Evolutionary conservation across 306 rosid genomes (phyloP), one percentile per base, ranked within the genome.

Genomic region (Boehmeria nivea): DNA sequence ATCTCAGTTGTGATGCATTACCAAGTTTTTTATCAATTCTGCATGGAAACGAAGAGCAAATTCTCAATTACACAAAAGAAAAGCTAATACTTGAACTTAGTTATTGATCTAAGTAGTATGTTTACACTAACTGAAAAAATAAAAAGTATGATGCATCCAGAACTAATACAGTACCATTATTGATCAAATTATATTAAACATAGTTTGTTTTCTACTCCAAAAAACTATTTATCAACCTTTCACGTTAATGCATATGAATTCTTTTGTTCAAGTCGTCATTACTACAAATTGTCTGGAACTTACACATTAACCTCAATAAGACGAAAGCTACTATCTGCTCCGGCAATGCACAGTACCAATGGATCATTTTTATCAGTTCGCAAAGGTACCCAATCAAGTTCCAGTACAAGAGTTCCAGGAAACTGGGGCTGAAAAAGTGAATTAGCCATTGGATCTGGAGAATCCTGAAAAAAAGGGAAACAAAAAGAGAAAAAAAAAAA

Each of bases 301-400:
- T 67, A 87, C 99, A 40, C 56, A 50, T 63, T 75, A 64, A 73
- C 73, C 77, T 91, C 99, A 64, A 87, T 74, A 64, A 91, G 86
- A 57, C 95, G 95, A 76, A 87, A 91, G 76, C 89, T 91, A 81
- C 99, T 60, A 83, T 91, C 99, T 60, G 95, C 94, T 69, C 99
- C 99, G 59, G 96, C 96, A 71, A 91, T 81, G 89, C 99, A 91
- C 61, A 91, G 76, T 37, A 87, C 87, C 63, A 85, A 63, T 25
- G 99, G 99, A 63, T 87, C 99, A 48, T 60, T 80, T 69, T 76
- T 91, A 60, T 75, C 80, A n/a, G 77, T 83, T 63, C 95, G 89
- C 77, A 82, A 54, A 76, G 96, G 96, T 79, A 91, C 76, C 96
- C 99, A 91, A 77, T 91, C 99, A 77, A 87, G 96, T 74, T 91